Conservation (phyloP, 345 rosid genomes). For the Geranium rotundifolium region DNA sequence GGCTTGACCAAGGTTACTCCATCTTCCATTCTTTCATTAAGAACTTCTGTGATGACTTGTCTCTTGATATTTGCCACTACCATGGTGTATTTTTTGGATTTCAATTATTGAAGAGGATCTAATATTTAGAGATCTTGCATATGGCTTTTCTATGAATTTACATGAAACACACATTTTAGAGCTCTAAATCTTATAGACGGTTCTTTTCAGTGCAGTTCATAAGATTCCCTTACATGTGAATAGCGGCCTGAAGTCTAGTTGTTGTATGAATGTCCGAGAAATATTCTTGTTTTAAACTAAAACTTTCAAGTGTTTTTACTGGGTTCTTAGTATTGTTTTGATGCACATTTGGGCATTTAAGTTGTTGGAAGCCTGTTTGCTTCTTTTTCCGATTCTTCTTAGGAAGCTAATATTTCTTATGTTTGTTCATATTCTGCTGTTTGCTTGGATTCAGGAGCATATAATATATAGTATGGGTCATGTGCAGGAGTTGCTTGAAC, state of each 20-base stretch:
- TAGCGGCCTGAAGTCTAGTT: not conserved
- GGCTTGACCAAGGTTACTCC: constrained; percentile 57
- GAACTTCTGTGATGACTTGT: not conserved
- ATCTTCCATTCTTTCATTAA: not conserved
- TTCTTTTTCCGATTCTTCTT: not conserved
- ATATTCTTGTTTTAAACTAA: not conserved
- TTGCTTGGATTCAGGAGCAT: not conserved
- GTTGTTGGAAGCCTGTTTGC: too few relatives aligned
- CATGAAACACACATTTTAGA: not conserved
- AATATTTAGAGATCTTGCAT: not conserved
- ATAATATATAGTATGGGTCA: not conserved
- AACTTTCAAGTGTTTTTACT: not conserved
- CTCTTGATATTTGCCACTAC: not conserved
- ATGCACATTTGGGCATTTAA: too few relatives aligned
- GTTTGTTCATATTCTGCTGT: not conserved
- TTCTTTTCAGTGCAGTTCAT: not conserved
- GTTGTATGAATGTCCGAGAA: not conserved
- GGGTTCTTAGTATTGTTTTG: too few relatives aligned
- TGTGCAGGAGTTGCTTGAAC: constrained; percentile 63
- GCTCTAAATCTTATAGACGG: not conserved
- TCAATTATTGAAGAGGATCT: not conserved
- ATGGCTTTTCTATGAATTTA: not conserved
- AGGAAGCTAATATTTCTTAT: not conserved
- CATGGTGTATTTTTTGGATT: not conserved
- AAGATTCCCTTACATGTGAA: not conserved